These are phyloP conservation scores for Penicillium sp. DNA, from an alignment of 2,329 filamentous ascomycete species.

Conservation along the genomic window DNA sequence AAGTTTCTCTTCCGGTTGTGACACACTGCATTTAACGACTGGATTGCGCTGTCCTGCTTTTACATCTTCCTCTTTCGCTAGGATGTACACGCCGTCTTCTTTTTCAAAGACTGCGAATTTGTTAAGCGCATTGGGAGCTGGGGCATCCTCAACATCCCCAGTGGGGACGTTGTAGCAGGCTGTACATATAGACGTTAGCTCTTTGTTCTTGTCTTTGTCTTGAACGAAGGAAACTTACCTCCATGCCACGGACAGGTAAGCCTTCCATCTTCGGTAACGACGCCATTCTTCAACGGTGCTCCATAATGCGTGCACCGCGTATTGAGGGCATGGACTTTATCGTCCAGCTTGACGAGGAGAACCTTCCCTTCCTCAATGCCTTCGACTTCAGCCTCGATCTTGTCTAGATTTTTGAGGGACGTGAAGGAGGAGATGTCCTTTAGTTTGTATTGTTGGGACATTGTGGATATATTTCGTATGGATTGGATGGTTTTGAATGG, in stretches of 20 bases:
- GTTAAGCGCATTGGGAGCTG: slow-evolving; percentile 75
- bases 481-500: neutral
- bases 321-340: slow-evolving; percentile 68
- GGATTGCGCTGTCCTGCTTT: slow-evolving; percentile 66
- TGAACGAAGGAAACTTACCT: slow-evolving; percentile 47
- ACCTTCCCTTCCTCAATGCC: slow-evolving; percentile 80
- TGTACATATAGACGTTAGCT: slow-evolving; percentile 30
- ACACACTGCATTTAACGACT: slow-evolving; percentile 60
- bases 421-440: slow-evolving; percentile 64
- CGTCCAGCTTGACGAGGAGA: slow-evolving; percentile 68
- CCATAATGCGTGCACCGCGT: slow-evolving; percentile 86
- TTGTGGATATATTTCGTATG: slow-evolving; percentile 17
- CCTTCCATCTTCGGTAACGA: slow-evolving; percentile 70
- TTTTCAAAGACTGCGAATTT: slow-evolving; percentile 74
- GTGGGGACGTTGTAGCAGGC: slow-evolving; percentile 86
- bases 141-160: slow-evolving; percentile 90
- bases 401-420: slow-evolving; percentile 67
- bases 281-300: slow-evolving; percentile 76
- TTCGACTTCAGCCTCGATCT: slow-evolving; percentile 82
- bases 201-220: neutral
- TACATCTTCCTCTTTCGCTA: slow-evolving; percentile 67
- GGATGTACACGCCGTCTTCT: slow-evolving; percentile 74
- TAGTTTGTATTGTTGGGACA: slow-evolving; percentile 46
- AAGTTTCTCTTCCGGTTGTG: slow-evolving; percentile 48
- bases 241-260: slow-evolving; percentile 95